These are phyloP conservation scores for Chaetoceros tenuissimus DNA, from an alignment of 108 stramenopile species.

Conservation along the genomic window DNA sequence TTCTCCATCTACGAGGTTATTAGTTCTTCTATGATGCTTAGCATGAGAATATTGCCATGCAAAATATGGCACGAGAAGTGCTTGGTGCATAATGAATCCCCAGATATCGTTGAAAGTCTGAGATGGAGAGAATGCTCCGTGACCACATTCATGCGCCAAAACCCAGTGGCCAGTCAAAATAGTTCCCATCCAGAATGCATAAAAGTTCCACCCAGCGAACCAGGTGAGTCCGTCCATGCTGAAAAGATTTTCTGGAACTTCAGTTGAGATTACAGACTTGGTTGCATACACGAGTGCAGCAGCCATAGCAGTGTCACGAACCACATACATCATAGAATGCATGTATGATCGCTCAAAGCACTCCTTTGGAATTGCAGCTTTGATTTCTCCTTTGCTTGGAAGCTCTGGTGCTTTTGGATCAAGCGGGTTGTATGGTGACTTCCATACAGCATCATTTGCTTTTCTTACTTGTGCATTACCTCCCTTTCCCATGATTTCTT, in stretches of 20 bases:
- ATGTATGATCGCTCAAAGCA: slow-evolving; percentile 90
- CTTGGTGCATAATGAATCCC: slow-evolving; percentile 93
- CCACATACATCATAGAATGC: slow-evolving; percentile 75
- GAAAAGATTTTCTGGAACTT: slow-evolving; percentile 45
- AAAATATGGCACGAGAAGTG: slow-evolving; percentile 98
- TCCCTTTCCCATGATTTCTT: slow-evolving; percentile 43
- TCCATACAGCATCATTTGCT: slow-evolving; percentile 36
- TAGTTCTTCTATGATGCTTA: slow-evolving; percentile 97
- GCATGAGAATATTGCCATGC: slow-evolving; percentile 98
- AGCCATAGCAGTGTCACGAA: slow-evolving; percentile 75
- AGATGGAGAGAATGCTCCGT: slow-evolving; percentile 90
- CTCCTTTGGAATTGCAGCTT: slow-evolving; percentile 80
- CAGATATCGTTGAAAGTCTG: slow-evolving; percentile 92
- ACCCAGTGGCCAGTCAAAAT: slow-evolving; percentile 99
- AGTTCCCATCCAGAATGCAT: slow-evolving; percentile 95
- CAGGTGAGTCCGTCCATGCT: slow-evolving; percentile 36
- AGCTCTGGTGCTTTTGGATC: slow-evolving; percentile 74
- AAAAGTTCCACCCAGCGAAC: slow-evolving; percentile 83
- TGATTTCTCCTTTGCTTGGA: slow-evolving; percentile 85
- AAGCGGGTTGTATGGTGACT: slow-evolving; percentile 75
- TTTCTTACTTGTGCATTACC: slow-evolving; percentile 22
- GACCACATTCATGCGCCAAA: slow-evolving; percentile 98
- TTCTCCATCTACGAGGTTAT: slow-evolving; percentile 95
- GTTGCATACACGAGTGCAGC: slow-evolving; percentile 73
- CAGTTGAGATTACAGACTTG: slow-evolving; percentile 60